Conservation (phyloP, 331 rosid species). For the Phaseolus coccineus region DNA sequence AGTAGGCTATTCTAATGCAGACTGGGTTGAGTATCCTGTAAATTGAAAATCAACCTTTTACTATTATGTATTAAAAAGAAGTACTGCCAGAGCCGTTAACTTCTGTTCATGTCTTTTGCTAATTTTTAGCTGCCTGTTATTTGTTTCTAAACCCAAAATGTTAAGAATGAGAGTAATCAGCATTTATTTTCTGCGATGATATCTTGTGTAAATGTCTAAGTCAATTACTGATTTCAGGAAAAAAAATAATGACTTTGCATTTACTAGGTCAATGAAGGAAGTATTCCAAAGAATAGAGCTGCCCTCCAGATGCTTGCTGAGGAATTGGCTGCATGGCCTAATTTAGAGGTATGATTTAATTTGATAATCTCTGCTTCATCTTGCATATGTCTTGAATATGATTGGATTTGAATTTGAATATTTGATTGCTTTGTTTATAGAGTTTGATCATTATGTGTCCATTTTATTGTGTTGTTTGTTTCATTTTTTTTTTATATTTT, state of each 20-base stretch:
- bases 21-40: background rate
- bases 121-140: slow-evolving; percentile 4
- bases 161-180: slow-evolving; percentile 5
- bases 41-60: background rate
- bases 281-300: slow-evolving; percentile 68
- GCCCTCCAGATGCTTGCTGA: slow-evolving; percentile 81
- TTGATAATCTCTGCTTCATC: slow-evolving; percentile 15
- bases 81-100: slow-evolving; percentile 1
- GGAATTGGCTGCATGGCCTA: slow-evolving; percentile 90
- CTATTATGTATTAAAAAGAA: background rate
- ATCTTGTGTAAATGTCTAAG: slow-evolving; percentile 30
- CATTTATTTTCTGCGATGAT: background rate
- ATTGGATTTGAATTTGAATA: background rate
- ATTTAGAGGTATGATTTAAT: slow-evolving; percentile 75
- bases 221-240: slow-evolving; percentile 14
- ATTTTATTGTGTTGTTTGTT: slow-evolving; percentile 24
- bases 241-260: slow-evolving; percentile 27
- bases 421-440: slow-evolving; percentile 10
- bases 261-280: slow-evolving; percentile 84
- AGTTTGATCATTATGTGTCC: background rate
- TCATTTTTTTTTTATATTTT: slow-evolving; percentile 8
- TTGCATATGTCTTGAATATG: background rate
- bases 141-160: slow-evolving; percentile 9
- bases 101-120: slow-evolving; percentile 4
- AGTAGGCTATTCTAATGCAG: background rate